These are phyloP conservation scores for Penicillium dipodomyicola DNA, from an alignment of 495 filamentous ascomycete genomes.

Conservation along the genomic window DNA sequence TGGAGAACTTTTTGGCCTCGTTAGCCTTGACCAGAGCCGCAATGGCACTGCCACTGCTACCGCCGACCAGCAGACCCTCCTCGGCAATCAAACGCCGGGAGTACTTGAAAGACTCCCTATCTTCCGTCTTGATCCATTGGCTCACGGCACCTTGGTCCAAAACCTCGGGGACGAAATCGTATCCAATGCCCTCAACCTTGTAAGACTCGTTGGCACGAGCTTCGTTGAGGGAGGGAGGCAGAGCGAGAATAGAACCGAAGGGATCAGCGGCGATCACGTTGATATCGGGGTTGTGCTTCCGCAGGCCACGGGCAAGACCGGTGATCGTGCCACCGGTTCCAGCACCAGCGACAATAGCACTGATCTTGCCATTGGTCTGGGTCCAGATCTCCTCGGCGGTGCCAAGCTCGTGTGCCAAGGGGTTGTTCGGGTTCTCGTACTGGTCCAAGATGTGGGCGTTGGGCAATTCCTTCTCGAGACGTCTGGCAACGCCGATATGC, in stretches of 20 bases:
- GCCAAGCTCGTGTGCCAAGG: constrained; percentile 87
- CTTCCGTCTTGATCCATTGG: constrained; percentile 97
- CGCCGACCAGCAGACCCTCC: constrained; percentile 91
- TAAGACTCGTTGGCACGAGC: constrained; percentile 79
- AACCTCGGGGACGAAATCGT: constrained; percentile 96
- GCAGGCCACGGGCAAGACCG: constrained; percentile 79
- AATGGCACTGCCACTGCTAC: constrained; percentile 90
- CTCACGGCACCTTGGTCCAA: constrained; percentile 79
- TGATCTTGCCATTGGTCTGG: constrained; percentile 83
- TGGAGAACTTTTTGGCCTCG: constrained; percentile 68
- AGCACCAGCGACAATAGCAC: constrained; percentile 83
- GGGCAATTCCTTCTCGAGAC: constrained; percentile 91
- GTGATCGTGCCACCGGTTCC: constrained; percentile 96
- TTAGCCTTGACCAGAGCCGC: constrained; percentile 77
- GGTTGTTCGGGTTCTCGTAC: constrained; percentile 90
- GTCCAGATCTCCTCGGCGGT: constrained; percentile 96
- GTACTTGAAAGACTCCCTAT: constrained; percentile 85
- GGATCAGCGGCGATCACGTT: constrained; percentile 92
- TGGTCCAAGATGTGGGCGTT: constrained; percentile 97
- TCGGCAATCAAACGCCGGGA: constrained; percentile 88
- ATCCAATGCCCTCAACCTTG: constrained; percentile 98
- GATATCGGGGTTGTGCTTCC: constrained; percentile 78
- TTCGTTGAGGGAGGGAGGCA: constrained; percentile 74
- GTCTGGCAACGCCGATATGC: constrained; percentile 90
- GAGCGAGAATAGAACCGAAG: constrained; percentile 79